Evolutionary conservation across 495 filamentous ascomycete genomes (phyloP).

Genomic region (Durotheca rogersii): DNA sequence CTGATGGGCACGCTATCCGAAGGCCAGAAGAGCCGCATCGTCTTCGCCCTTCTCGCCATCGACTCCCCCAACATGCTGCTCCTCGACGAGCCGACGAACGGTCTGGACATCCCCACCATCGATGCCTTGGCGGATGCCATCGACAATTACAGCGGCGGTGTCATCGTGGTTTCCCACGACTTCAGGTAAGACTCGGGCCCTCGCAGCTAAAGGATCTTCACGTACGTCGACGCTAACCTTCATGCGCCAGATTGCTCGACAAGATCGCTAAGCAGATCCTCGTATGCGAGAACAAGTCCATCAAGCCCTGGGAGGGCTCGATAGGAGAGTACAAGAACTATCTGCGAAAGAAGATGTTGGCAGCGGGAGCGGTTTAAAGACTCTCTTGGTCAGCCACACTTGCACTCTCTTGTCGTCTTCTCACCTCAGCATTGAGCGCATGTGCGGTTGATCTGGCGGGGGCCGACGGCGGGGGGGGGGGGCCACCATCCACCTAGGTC

Average conservation of each 20-base stretch:
- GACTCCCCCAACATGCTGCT: conserved; percentile 97
- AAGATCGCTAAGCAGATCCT: conserved; percentile 99
- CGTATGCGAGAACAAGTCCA: conserved; percentile 95
- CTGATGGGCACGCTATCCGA: conserved; percentile 97
- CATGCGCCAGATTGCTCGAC: conserved; percentile 73
- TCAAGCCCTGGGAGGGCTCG: conserved; percentile 80
- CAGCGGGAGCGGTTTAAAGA: conserved; percentile 62
- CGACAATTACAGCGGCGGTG: conserved; percentile 92
- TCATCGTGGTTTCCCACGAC: conserved; percentile 97
- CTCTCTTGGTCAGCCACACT: too few relatives aligned
- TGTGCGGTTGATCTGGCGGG: neutral
- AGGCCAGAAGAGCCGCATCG: conserved; percentile 95
- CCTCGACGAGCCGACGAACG: conserved; percentile 98
- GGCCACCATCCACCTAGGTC: too few relatives aligned
- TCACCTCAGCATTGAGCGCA: neutral
- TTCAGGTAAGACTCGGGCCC: conserved; percentile 68
- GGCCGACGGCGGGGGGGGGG: too few relatives aligned
- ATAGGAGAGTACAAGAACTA: conserved; percentile 98
- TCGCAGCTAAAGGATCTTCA: neutral
- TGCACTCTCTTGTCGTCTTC: too few relatives aligned
- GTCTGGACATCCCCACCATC: conserved; percentile 98
- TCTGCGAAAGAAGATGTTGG: conserved; percentile 95
- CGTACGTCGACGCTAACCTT: conserved; percentile 25
- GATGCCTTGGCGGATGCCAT: conserved; percentile 97
- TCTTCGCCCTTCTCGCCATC: conserved; percentile 95